phyloP scores from a whole-genome alignment of 208 protist genomes.

The Zelonia costaricensis region DNA sequence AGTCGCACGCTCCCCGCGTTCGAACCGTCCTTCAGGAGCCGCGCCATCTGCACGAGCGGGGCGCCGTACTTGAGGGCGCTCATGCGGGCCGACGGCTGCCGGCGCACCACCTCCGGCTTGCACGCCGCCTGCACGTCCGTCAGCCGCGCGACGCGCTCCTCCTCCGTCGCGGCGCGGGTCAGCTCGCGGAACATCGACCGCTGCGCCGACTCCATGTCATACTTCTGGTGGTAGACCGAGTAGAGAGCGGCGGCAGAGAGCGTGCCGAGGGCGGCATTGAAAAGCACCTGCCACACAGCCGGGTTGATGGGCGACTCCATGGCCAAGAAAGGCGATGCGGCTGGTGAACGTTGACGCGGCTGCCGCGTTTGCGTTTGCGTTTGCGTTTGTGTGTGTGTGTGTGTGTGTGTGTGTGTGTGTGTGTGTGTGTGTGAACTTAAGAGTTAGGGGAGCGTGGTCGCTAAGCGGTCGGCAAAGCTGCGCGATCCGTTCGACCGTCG shows the following conservation, averaged over 20 bases:
- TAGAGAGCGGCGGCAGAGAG: slow-evolving; percentile 53
- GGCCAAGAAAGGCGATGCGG: no score
- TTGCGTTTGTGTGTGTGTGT: background rate
- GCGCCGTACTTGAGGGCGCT: slow-evolving; percentile 46
- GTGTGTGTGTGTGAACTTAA: background rate
- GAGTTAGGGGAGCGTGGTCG: no score
- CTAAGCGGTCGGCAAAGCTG: no score
- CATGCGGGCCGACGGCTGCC: slow-evolving; percentile 49
- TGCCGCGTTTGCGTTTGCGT: no score
- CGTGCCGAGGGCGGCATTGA: slow-evolving; percentile 54
- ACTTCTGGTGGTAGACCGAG: slow-evolving; percentile 83
- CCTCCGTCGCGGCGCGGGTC: slow-evolving; percentile 34
- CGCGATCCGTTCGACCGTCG: no score
- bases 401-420: background rate
- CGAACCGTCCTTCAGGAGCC: slow-evolving; percentile 66
- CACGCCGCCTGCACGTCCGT: slow-evolving; percentile 50
- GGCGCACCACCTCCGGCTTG: slow-evolving; percentile 62
- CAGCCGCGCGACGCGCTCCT: slow-evolving; percentile 37
- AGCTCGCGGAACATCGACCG: slow-evolving; percentile 38
- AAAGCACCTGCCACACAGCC: slow-evolving; percentile 66
- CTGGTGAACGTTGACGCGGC: no score
- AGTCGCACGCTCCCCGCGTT: slow-evolving; percentile 52
- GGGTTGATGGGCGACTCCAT: slow-evolving; percentile 91
- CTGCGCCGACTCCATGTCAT: slow-evolving; percentile 52
- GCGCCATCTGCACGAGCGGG: slow-evolving; percentile 52